These are phyloP conservation scores for Monosporozyma siamensis DNA, from an alignment of 805 yeast genomes.

Conservation along the genomic window DNA sequence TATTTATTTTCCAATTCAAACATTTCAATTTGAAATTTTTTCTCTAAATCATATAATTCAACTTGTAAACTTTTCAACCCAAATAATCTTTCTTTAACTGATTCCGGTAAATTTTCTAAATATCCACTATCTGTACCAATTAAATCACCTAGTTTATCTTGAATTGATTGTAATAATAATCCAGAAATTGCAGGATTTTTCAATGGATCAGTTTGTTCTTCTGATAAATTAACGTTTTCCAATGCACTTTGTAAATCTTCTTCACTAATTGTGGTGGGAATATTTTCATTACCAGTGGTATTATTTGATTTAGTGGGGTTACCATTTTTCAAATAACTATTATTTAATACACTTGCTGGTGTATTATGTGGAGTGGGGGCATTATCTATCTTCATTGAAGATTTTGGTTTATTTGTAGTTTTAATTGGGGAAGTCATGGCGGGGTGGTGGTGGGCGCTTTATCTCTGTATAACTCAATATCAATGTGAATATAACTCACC, in stretches of 20 bases:
- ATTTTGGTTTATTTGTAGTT: conserved; percentile 37
- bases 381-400: conserved; percentile 61
- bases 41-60: conserved; percentile 73
- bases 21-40: conserved; percentile 83
- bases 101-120: conserved; percentile 61
- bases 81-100: conserved; percentile 64
- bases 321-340: conserved; percentile 53
- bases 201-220: conserved; percentile 50
- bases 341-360: conserved; percentile 73
- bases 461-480: no score
- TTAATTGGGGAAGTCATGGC: conserved; percentile 83
- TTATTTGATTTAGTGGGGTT: conserved; percentile 45
- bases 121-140: conserved; percentile 87
- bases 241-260: conserved; percentile 43
- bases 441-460: not conserved
- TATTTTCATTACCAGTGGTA: conserved; percentile 9
- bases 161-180: conserved; percentile 74
- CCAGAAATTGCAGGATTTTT: conserved; percentile 41
- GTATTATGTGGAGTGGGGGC: conserved; percentile 99
- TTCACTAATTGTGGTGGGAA: conserved; percentile 67
- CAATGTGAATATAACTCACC: no score
- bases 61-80: conserved; percentile 78
- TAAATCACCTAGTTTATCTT: conserved; percentile 75
- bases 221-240: conserved; percentile 1
- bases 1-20: conserved; percentile 78